These are phyloP conservation scores for Harringtonia lauricola DNA, from an alignment of 2,329 filamentous ascomycete species.

Conservation along the genomic window DNA sequence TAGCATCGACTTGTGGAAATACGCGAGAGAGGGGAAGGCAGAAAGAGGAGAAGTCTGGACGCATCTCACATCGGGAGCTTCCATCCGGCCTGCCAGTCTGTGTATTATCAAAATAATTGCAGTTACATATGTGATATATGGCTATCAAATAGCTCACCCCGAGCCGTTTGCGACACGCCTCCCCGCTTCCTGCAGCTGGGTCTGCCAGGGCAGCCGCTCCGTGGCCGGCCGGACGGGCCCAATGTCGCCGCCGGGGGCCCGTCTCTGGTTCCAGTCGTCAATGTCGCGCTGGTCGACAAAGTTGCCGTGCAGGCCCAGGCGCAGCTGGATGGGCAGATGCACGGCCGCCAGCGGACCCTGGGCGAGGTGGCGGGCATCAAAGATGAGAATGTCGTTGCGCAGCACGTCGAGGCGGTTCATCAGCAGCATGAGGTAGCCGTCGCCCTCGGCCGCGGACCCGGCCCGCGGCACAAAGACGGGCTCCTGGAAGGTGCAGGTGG, in stretches of 20 bases:
- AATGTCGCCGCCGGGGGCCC: slow-evolving; percentile 23
- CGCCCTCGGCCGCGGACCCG: slow-evolving; percentile 30
- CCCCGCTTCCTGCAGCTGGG: too few species aligned
- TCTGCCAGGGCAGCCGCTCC: slow-evolving; percentile 28
- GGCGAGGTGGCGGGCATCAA: slow-evolving; percentile 26
- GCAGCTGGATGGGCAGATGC: slow-evolving; percentile 28
- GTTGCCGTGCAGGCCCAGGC: slow-evolving; percentile 30
- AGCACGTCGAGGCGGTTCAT: slow-evolving; percentile 33
- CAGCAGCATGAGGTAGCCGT: slow-evolving; percentile 37
- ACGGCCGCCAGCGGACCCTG: slow-evolving; percentile 27
- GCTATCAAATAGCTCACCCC: too few species aligned
- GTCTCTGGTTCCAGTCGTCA: slow-evolving; percentile 27
- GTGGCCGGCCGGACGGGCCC: slow-evolving; percentile 25
- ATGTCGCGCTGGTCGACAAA: slow-evolving; percentile 30
- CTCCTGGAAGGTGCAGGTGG: slow-evolving; percentile 38
- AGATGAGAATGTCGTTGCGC: slow-evolving; percentile 31
- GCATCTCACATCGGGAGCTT: too few species aligned
- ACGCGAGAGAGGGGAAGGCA: too few species aligned
- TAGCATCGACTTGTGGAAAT: too few species aligned
- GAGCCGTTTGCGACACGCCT: too few species aligned
- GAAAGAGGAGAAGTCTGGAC: too few species aligned
- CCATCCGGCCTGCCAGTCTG: too few species aligned
- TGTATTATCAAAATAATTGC: too few species aligned
- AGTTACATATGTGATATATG: too few species aligned
- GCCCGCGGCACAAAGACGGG: slow-evolving; percentile 38